Evolutionary conservation across 2,329 filamentous ascomycete genomes (phyloP).

Genomic region (Penicillium sp.): DNA sequence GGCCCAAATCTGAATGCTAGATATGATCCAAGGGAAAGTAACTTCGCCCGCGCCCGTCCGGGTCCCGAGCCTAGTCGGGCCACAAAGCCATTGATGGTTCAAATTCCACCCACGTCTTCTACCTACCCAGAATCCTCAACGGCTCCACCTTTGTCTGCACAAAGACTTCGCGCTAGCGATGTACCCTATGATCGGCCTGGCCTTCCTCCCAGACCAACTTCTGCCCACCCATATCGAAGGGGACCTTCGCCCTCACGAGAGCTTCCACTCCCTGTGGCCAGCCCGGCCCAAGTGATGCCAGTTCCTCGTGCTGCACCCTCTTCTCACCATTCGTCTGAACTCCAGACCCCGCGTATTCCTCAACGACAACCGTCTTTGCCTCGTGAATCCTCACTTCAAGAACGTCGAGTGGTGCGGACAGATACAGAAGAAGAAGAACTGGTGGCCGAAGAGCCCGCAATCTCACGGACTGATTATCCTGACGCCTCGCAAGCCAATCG

Average conservation of each 20-base stretch:
- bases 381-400: conserved; percentile 27
- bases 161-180: conserved; percentile 30
- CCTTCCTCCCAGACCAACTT: conserved; percentile 45
- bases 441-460: conserved; percentile 49
- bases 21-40: conserved; percentile 32
- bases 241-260: conserved; percentile 27
- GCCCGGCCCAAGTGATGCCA: conserved; percentile 14
- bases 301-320: conserved; percentile 16
- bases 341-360: conserved; percentile 17
- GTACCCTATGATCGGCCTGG: conserved; percentile 49
- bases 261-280: conserved; percentile 7
- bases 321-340: conserved; percentile 12
- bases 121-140: conserved; percentile 20
- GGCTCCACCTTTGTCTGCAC: conserved; percentile 44
- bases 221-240: conserved; percentile 18
- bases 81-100: conserved; percentile 34
- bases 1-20: conserved; percentile 12
- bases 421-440: conserved; percentile 55
- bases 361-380: conserved; percentile 31
- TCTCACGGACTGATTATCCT: conserved; percentile 67
- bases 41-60: conserved; percentile 29
- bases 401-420: conserved; percentile 25
- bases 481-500: conserved; percentile 83
- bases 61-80: conserved; percentile 27
- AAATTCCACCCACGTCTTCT: conserved; percentile 29